Percentiles rank a stretch among this genome's conserved stretches.
Evolutionary conservation across 2,329 filamentous ascomycete species (phyloP).

Genomic region (Thermoascus crustaceus): DNA sequence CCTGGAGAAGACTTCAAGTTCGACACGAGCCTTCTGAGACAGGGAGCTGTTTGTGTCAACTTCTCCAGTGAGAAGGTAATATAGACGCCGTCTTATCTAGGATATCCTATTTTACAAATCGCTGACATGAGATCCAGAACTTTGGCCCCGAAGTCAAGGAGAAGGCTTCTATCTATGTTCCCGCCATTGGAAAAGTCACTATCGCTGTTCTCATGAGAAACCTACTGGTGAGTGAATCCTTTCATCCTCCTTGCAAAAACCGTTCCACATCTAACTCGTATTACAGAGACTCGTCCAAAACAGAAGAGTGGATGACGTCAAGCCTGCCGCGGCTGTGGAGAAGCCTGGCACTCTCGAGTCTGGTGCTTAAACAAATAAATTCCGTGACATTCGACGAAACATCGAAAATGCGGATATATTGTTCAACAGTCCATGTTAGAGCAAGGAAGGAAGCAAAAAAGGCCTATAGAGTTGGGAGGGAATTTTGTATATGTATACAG

Average conservation of each 20-base stretch:
- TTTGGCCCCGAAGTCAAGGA: constrained; percentile 87
- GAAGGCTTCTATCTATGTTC: constrained; percentile 93
- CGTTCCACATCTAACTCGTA: neutral
- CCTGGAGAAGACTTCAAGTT: constrained; percentile 86
- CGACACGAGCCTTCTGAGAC: constrained; percentile 69
- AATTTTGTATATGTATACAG: constrained; percentile 1
- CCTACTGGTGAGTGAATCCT: constrained; percentile 58
- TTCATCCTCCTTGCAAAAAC: neutral
- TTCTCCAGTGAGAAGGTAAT: constrained; percentile 79
- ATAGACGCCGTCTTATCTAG: neutral
- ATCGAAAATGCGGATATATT: constrained; percentile 1
- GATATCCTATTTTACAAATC: too few relatives aligned
- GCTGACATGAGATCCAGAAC: constrained; percentile 47
- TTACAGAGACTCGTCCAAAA: constrained; percentile 37
- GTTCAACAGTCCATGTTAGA: neutral
- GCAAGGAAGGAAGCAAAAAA: neutral
- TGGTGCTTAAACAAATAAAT: constrained; percentile 12
- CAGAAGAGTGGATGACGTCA: constrained; percentile 30
- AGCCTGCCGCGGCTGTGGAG: constrained; percentile 34
- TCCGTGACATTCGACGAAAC: constrained; percentile 2
- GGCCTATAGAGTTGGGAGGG: neutral
- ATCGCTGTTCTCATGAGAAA: constrained; percentile 88
- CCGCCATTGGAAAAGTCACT: constrained; percentile 94
- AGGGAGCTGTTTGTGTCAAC: constrained; percentile 97
- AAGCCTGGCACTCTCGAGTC: constrained; percentile 34